Conservation (phyloP, 1,284 basidiomycete species). For the Xerocomus nothofagi region DNA sequence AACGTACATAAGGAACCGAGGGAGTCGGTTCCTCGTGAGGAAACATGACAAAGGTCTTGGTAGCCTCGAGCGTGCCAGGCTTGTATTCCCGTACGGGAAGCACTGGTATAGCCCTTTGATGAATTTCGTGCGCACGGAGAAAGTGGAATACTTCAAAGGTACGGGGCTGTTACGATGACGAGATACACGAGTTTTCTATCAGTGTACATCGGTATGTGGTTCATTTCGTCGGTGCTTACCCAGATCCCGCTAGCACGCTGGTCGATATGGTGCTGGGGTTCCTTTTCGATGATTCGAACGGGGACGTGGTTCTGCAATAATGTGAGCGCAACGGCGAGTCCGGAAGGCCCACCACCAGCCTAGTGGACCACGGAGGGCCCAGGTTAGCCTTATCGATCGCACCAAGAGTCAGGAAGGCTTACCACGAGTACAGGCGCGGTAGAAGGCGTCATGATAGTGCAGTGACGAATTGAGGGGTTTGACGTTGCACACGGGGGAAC, state of each 20-base stretch:
- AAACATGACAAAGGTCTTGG: conserved; percentile 11
- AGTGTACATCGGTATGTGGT: not conserved
- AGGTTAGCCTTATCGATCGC: not conserved
- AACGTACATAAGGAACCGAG: conserved; percentile 26
- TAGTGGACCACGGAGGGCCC: conserved; percentile 21
- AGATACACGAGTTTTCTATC: not conserved
- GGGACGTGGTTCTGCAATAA: conserved; percentile 44
- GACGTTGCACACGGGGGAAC: too few relatives aligned
- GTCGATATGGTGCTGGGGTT: conserved; percentile 17
- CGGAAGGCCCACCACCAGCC: conserved; percentile 51
- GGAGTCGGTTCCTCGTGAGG: conserved; percentile 23
- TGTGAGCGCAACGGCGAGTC: conserved; percentile 47
- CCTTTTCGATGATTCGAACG: conserved; percentile 40
- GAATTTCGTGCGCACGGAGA: conserved; percentile 24
- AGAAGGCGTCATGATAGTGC: conserved; percentile 12
- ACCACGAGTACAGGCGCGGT: conserved; percentile 24
- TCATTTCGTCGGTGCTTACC: conserved; percentile 15
- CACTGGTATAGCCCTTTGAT: conserved; percentile 1
- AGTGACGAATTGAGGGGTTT: not conserved
- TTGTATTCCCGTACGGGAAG: conserved; percentile 19
- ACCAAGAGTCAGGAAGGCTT: not conserved
- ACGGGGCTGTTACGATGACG: conserved; percentile 25
- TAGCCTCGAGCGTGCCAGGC: conserved; percentile 17
- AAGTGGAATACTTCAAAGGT: conserved; percentile 34
- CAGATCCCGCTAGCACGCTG: conserved; percentile 33